Base-by-base conservation (phyloP, 2,329 filamentous ascomycete genomes). In the Paramyrothecium roridum region DNA sequence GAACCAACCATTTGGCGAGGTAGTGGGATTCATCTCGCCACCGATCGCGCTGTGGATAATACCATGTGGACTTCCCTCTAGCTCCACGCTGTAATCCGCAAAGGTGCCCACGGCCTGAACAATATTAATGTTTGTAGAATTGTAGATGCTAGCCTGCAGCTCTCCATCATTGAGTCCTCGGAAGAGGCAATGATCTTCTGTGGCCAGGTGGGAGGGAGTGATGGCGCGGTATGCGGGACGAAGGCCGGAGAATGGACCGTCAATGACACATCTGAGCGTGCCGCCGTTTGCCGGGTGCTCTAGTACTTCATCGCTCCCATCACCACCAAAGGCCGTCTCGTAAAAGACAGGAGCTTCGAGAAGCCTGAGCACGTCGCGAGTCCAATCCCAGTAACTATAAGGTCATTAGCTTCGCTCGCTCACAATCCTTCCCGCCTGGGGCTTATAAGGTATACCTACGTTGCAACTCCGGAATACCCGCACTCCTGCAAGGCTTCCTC, bases 341-440 rank as follows among this genome's bases (percentile, higher is more conserved):
- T 52, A 59, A 43, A 60, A 57, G n/a, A 70, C 57, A 21, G 66
- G 56, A 7, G 68, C 61, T 11, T 52, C 49, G 19, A 57, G 57
- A 10, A 69, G 52, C 55, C 63, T 57, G 13, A 58, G 54, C 50
- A 59, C 63, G 50, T 73, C 70, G 2, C 66, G 60, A 3, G 62
- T 64, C 71, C 71, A 73, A 54, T 74, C 66, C 70, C 69, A 73
- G 59, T 72, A 71, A 10, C 45, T 47, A 19, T 8, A 17, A 11
- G 45, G n/a, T 10, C 16, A n/a, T n/a, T n/a, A n/a, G n/a, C n/a
- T n/a, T n/a, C n/a, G n/a, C n/a, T n/a, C n/a, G n/a, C n/a, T n/a
- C 11, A n/a, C 20, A 47, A n/a, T 10, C 10, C 8, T 10, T 47
- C 16, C 8, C 10, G 16, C 8, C 8, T 8, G n/a, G 11, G 20